Evolutionary conservation across 441 rosid genomes (phyloP), one percentile per base, ranked within the genome.

Genomic region (Pelargonium exstipulatum): DNA sequence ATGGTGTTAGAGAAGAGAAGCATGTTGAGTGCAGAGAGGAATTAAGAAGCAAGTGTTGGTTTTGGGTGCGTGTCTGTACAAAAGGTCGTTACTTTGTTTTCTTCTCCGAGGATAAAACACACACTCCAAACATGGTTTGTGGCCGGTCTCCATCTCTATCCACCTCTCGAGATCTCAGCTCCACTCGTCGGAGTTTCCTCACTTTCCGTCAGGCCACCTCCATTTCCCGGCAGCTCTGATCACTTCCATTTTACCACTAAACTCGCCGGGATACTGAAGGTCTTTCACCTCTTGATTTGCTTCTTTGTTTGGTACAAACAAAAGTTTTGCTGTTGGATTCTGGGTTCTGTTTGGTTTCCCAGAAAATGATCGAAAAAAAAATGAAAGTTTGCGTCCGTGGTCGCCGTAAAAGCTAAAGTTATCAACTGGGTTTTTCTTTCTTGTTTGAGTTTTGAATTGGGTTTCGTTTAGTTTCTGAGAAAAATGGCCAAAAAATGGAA

Each of bases 111-210:
- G 35, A 29, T 29, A 29, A 29, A 29, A 29, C 22, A 29, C 35
- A 29, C 5, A 2, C 35, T 0, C 35, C 35, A 29, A 29, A 29
- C 35, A 86, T 83, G 87, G 87, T 71, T 65, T 73, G 57, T 70
- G 67, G 73, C 73, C 72, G 37, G 13, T 72, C 40, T 69, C 48
- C 4, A 0, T 4, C 58, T 62, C 22, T 53, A 8, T 60, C 74
- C 48, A 53, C 68, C 48, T 75, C 85, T 73, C 71, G 75, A 64
- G 18, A 65, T 69, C 70, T 76, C 76, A 73, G 81, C 77, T 84
- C 72, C 37, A 65, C 64, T 60, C 61, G 64, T 73, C 58, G 37
- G 66, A 16, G 29, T 60, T 72, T 45, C 78, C 14, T 74, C 82
- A 71, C 20, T 45, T 45, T 65, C 85, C 69, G 75, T 79, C 74